These are phyloP conservation scores for Macroventuria anomochaeta DNA, from an alignment of 2,329 filamentous ascomycete genomes.

Conservation along the genomic window DNA sequence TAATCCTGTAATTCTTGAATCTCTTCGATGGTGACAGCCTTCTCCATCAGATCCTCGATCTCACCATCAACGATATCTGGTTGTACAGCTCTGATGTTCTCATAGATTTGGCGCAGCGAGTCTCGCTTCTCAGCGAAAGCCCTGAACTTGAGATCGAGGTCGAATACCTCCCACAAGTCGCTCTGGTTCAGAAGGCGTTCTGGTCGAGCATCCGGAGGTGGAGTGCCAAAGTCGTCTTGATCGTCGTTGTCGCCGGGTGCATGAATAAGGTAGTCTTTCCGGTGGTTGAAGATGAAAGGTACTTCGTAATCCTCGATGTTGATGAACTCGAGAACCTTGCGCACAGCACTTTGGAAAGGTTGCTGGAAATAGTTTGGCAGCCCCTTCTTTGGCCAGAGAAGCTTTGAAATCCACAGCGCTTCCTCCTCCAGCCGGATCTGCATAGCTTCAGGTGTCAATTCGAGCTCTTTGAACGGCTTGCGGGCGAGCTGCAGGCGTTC, in stretches of 20 bases:
- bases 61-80: constrained; percentile 72
- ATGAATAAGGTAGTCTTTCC: constrained; percentile 96
- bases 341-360: constrained; percentile 86
- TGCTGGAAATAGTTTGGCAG: constrained; percentile 73
- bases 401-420: constrained; percentile 86
- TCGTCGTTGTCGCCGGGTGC: constrained; percentile 69
- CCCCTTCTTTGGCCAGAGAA: constrained; percentile 87
- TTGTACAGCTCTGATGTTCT: constrained; percentile 67
- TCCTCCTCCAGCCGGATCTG: constrained; percentile 73
- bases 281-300: constrained; percentile 96
- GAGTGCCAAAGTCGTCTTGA: constrained; percentile 69
- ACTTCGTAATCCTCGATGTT: constrained; percentile 94
- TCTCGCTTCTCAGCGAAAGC: constrained; percentile 92
- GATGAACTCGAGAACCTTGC: constrained; percentile 93
- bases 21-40: constrained; percentile 88
- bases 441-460: constrained; percentile 79
- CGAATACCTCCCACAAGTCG: constrained; percentile 93
- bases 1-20: constrained; percentile 97
- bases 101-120: constrained; percentile 78
- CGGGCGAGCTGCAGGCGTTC: constrained; percentile 94
- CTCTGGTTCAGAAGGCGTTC: constrained; percentile 91
- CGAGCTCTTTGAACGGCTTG: constrained; percentile 82
- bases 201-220: constrained; percentile 73
- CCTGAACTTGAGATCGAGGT: constrained; percentile 93
- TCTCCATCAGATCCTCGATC: constrained; percentile 81